phyloP scores from a whole-genome alignment of 208 protist genomes.

The Acanthamoeba quina region DNA sequence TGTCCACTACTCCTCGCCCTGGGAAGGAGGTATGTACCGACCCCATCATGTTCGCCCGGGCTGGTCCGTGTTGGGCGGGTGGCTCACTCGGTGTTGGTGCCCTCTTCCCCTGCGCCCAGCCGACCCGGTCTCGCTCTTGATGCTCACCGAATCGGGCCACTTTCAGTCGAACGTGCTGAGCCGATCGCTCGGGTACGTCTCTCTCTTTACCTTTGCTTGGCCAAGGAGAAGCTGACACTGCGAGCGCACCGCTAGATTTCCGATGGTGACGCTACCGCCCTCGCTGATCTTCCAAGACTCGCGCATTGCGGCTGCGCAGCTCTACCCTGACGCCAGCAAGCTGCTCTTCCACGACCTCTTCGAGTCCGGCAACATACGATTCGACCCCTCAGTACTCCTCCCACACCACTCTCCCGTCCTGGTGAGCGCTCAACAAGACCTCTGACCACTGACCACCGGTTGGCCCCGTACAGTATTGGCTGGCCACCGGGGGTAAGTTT shows the following conservation, averaged over 20 bases:
- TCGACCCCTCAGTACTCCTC: slow-evolving; percentile 11
- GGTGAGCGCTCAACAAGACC: background rate
- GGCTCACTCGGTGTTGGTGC: background rate
- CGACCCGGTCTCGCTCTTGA: slow-evolving; percentile 29
- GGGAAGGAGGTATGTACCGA: slow-evolving; percentile 5
- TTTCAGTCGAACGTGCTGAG: slow-evolving; percentile 30
- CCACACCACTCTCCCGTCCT: background rate
- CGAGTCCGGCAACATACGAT: slow-evolving; percentile 33
- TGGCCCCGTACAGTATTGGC: slow-evolving; percentile 17
- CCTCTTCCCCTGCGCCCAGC: background rate
- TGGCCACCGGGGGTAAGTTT: slow-evolving; percentile 44
- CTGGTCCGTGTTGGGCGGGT: background rate
- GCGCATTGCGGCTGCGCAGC: slow-evolving; percentile 9
- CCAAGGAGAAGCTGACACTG: background rate
- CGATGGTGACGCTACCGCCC: slow-evolving; percentile 47
- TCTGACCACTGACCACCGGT: background rate
- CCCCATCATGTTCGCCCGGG: no score
- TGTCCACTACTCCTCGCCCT: slow-evolving; percentile 29
- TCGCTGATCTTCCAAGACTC: slow-evolving; percentile 65
- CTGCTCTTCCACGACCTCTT: slow-evolving; percentile 59
- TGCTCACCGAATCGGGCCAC: slow-evolving; percentile 37
- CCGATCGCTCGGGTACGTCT: slow-evolving; percentile 22
- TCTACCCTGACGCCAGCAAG: slow-evolving; percentile 38
- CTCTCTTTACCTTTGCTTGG: background rate
- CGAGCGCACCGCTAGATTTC: background rate